These are phyloP conservation scores for Cytospora piceae DNA, from an alignment of 2,329 filamentous ascomycete species.

Conservation along the genomic window DNA sequence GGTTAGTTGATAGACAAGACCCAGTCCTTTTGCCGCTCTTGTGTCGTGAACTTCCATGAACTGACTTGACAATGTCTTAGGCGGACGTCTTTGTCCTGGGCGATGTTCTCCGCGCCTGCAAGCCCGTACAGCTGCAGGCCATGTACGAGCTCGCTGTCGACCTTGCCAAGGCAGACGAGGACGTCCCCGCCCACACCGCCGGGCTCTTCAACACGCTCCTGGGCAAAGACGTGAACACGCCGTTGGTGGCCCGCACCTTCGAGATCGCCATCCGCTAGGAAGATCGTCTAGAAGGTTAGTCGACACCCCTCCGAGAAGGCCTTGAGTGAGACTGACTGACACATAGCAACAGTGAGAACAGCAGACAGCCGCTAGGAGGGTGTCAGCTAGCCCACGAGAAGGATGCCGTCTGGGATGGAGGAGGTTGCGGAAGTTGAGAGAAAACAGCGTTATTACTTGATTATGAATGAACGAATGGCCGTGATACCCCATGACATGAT, in stretches of 20 bases:
- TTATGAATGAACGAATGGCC: not conserved
- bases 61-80: not conserved
- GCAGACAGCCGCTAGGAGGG: not conserved
- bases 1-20: not conserved
- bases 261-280: slow-evolving; percentile 1
- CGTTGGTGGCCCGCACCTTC: not conserved
- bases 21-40: not conserved
- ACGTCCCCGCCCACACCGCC: not conserved
- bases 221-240: not conserved
- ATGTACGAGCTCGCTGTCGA: not conserved
- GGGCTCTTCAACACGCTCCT: not conserved
- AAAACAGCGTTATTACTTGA: not conserved
- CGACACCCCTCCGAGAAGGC: not conserved
- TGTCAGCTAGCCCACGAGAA: not conserved
- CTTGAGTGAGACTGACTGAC: not conserved
- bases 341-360: not conserved
- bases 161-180: not conserved
- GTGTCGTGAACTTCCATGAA: not conserved
- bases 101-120: not conserved
- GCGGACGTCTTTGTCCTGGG: not conserved
- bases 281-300: not conserved
- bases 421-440: not conserved
- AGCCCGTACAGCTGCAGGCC: not conserved
- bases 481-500: not conserved
- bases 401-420: not conserved